These are phyloP conservation scores for Kuraishia piskuri DNA, from an alignment of 805 yeast genomes.

Conservation along the genomic window DNA sequence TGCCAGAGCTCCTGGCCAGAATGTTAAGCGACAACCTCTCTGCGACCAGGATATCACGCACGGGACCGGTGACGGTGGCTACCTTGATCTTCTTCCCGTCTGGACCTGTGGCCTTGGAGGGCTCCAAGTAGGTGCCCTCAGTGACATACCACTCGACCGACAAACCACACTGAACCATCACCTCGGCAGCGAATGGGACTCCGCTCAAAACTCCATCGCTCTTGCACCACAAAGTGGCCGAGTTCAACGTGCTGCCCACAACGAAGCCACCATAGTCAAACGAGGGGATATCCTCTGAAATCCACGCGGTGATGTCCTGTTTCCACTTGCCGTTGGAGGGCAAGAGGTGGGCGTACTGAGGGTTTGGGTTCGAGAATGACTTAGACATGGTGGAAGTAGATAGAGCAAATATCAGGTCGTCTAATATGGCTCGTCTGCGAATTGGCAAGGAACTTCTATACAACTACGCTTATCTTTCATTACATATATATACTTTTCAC, in stretches of 20 bases:
- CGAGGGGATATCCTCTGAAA: conserved; percentile 85
- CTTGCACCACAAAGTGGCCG: conserved; percentile 77
- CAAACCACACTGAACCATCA: conserved; percentile 67
- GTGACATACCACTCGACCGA: conserved; percentile 60
- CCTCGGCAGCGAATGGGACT: conserved; percentile 83
- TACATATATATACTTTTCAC: too few species aligned
- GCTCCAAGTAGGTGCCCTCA: conserved; percentile 58
- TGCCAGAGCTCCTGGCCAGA: conserved; percentile 76
- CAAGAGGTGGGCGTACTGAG: conserved; percentile 41
- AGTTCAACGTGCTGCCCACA: conserved; percentile 68
- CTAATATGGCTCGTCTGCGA: not conserved
- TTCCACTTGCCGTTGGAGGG: conserved; percentile 82
- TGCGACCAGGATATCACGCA: conserved; percentile 67
- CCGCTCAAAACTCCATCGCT: conserved; percentile 76
- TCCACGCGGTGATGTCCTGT: conserved; percentile 62
- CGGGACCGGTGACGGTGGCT: conserved; percentile 76
- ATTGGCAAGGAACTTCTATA: too few species aligned
- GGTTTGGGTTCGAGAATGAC: conserved; percentile 20
- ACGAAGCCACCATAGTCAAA: conserved; percentile 94
- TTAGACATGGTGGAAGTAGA: not conserved
- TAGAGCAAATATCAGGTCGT: too few species aligned
- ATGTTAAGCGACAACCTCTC: conserved; percentile 84
- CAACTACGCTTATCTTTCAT: too few species aligned
- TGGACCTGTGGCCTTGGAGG: conserved; percentile 17
- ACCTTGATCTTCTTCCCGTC: conserved; percentile 52